These are phyloP conservation scores for Leucosporidium scottii DNA, from an alignment of 768 basidiomycete species.

Conservation along the genomic window DNA sequence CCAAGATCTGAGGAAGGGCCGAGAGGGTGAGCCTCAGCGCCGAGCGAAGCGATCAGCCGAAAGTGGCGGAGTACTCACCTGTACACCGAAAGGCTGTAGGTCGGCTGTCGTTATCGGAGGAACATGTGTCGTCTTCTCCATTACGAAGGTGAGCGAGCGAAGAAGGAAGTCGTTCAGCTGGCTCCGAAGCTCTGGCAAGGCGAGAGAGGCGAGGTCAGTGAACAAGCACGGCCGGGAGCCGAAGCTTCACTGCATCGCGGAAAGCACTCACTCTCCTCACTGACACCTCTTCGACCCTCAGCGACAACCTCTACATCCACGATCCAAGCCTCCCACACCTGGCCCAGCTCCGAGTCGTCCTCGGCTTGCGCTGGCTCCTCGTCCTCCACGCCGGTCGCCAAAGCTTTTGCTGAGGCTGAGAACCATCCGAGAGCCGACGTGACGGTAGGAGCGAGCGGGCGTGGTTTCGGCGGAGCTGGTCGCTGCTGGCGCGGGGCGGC, in stretches of 20 bases:
- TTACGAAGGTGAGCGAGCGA: conserved; percentile 10
- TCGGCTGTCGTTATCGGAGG: conserved; percentile 27
- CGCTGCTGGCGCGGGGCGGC: neutral
- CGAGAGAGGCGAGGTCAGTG: neutral
- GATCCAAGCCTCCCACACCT: conserved; percentile 19
- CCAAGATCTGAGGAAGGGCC: conserved; percentile 13
- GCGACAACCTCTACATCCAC: conserved; percentile 20
- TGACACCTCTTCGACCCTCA: neutral
- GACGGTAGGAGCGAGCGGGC: conserved; percentile 2
- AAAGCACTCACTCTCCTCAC: conserved; percentile 9
- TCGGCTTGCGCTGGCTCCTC: conserved; percentile 4
- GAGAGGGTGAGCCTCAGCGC: neutral
- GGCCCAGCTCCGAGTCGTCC: neutral
- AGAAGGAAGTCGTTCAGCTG: conserved; percentile 31
- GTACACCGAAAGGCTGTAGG: conserved; percentile 12
- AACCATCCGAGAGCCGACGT: conserved; percentile 24
- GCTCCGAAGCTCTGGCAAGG: conserved; percentile 9
- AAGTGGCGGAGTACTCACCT: neutral
- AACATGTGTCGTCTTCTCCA: conserved; percentile 11
- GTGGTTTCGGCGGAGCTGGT: neutral
- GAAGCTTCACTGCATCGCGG: too few relatives aligned
- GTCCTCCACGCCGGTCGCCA: neutral
- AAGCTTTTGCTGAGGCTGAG: conserved; percentile 8
- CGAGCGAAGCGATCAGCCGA: neutral
- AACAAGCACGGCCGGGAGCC: fast-evolving